Evolutionary conservation across 129 eudicot genomes (phyloP), one percentile per base, ranked within the genome.

Genomic region (Centrapalus pauciflorus): DNA sequence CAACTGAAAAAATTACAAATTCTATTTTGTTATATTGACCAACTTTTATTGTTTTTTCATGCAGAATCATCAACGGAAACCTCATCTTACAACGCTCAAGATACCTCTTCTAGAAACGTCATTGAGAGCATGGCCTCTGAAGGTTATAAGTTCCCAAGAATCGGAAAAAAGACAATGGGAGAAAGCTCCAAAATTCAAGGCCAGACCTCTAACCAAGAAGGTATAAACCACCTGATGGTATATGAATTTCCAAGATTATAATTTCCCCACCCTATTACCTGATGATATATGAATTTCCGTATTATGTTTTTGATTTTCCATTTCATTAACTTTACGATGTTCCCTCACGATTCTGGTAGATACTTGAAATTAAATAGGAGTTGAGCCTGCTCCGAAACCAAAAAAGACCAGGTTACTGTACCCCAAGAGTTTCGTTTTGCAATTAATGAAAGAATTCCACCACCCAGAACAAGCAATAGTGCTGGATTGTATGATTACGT

Each of bases 341-440:
- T 9, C 20, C 9, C 58, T 45, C 29, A 0, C 13, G 29, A 28
- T 65, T 9, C 10, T 10, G 66, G 32, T 59, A 90, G 97, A 90
- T 90, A 51, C 83, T 90, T 69, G 87, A 86, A 79, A 86, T 90
- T 61, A 90, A 86, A 74, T 95, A 95, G 40, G 95, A 77, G 6
- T 43, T 90, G 82, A 95, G 95, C 19, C 49, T 90, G 19, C 83
- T 81, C 63, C 77, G 86, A 76, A 79, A 77, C 79, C 72, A 66
- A 59, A 90, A 90, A 75, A 77, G 72, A 40, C 95, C 95, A 77
- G 50, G 77, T 86, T 37, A 90, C 97, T 7, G 29, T 86, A 48
- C 97, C 91, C 37, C 81, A 79, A 65, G 97, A 90, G 70, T 90
- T 90, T 70, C 84, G 79, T 69, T 90, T 90, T 82, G 88, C 90